Base-by-base conservation (phyloP, 1,284 basidiomycete species). In the Chalciporus sp. region DNA sequence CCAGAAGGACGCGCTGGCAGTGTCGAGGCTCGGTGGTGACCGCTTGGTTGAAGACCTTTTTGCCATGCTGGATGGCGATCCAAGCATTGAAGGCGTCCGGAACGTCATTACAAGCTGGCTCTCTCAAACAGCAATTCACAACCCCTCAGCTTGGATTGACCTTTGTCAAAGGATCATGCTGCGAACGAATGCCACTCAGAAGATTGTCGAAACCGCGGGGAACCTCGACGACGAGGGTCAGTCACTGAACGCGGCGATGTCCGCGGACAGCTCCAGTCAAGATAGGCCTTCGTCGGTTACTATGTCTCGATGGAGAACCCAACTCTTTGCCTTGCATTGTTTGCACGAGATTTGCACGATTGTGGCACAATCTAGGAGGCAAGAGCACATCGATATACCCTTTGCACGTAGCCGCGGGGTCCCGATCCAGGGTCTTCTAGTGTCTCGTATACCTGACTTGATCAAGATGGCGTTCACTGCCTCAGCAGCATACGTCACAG, bases 401-500 rank as follows among this genome's bases (percentile, higher is more conserved):
- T 81, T 86, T 60, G 92, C 86, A 17, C 76, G 79, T 42, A 72
- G 59, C 27, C 70, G 75, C 23, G 79, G 82, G 1, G 61, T 84
- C 10, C 67, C 76, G 7, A 67, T 74, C 8, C 70, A 77, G 6
- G 79, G 81, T 2, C 74, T 94, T 31, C 78, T 96, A 29, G 86
- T 92, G 44, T 86, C 85, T 35, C 85, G 92, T n/a, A 85, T 96
- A 2, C 83, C 88, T 0, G 97, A 99, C 72, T 76, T 99, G 49
- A 97, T 99, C 73, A 93, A 85, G 72, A 97, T 98, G 88, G 96
- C 97, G 0, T 99, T 99, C 71, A 96, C 92, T 7, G 96, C 97
- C 0, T 95, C 94, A 29, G 94, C 96, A 0, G 94, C 97, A 2
- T 90, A 95, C 68, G 95, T 98, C 43, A 94, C 92, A 28, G 94